Evolutionary conservation across 306 rosid genomes (phyloP).

Genomic region (Fragaria vesca): DNA sequence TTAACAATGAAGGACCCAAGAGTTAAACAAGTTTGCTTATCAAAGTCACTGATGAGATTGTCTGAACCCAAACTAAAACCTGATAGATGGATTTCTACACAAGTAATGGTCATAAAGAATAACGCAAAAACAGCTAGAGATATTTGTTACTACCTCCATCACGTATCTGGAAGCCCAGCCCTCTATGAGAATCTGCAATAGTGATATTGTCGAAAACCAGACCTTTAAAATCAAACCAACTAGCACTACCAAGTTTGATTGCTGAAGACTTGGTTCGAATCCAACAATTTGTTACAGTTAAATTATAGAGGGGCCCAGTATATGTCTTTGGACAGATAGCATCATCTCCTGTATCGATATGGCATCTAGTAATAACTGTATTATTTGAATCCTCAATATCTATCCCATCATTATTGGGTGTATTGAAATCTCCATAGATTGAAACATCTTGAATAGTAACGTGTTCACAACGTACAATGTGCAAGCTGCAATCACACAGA

Average conservation of each 20-base stretch:
- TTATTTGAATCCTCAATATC: constrained; percentile 94
- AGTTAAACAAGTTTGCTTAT: background rate
- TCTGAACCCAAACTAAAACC: background rate
- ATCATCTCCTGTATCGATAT: constrained; percentile 90
- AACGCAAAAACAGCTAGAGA: background rate
- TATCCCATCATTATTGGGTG: constrained; percentile 91
- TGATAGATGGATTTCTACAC: background rate
- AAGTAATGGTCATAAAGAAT: background rate
- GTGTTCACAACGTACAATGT: constrained; percentile 62
- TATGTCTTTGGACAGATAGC: constrained; percentile 88
- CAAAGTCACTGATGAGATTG: background rate
- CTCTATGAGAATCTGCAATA: constrained; percentile 89
- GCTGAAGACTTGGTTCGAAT: constrained; percentile 89
- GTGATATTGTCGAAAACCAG: constrained; percentile 79
- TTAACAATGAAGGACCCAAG: background rate
- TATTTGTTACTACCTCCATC: constrained; percentile 79
- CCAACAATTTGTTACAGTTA: constrained; percentile 73
- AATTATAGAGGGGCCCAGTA: constrained; percentile 64
- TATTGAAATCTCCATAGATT: constrained; percentile 78
- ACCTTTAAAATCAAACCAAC: constrained; percentile 65
- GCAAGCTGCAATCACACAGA: constrained; percentile 63
- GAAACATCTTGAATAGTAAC: constrained; percentile 53
- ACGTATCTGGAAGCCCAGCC: constrained; percentile 83
- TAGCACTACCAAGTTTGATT: constrained; percentile 88
- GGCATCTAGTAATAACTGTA: constrained; percentile 68